These are phyloP conservation scores for Huntiella decipiens DNA, from an alignment of 2,329 filamentous ascomycete genomes.

Conservation along the genomic window DNA sequence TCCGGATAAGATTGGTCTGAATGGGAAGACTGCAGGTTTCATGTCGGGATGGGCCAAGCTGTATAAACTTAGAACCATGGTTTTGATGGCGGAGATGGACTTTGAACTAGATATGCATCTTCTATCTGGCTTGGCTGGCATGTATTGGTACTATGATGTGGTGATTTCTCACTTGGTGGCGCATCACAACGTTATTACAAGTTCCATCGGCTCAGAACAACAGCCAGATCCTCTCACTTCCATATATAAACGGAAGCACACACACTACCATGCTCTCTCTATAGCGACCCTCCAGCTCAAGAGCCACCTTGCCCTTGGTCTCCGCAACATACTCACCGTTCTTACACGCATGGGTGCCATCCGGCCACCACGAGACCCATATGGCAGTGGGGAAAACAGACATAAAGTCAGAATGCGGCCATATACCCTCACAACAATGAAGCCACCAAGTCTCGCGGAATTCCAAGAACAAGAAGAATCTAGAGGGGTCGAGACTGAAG, in stretches of 20 bases:
- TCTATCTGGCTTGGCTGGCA: slow-evolving; percentile 61
- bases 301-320: slow-evolving; percentile 30
- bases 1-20: not conserved
- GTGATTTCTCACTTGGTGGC: too few relatives aligned
- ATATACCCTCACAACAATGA: slow-evolving; percentile 26
- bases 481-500: slow-evolving; percentile 18
- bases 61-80: slow-evolving; percentile 77
- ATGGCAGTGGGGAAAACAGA: slow-evolving; percentile 46
- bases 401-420: slow-evolving; percentile 80
- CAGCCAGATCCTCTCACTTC: slow-evolving; percentile 11
- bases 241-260: not conserved
- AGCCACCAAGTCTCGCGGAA: slow-evolving; percentile 29
- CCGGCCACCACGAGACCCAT: slow-evolving; percentile 35
- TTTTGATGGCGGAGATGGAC: slow-evolving; percentile 73
- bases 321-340: slow-evolving; percentile 45
- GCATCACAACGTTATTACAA: too few relatives aligned
- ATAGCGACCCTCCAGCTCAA: slow-evolving; percentile 12
- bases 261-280: not conserved
- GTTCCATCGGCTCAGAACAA: slow-evolving; percentile 20
- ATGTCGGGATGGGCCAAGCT: slow-evolving; percentile 64
- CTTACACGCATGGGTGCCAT: slow-evolving; percentile 40
- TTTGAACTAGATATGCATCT: slow-evolving; percentile 90
- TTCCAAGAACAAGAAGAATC: slow-evolving; percentile 30
- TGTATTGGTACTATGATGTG: slow-evolving; percentile 65
- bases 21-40: not conserved